Base-by-base conservation (phyloP, 2,329 filamentous ascomycete species). In the Colletotrichum ledebouriae region DNA sequence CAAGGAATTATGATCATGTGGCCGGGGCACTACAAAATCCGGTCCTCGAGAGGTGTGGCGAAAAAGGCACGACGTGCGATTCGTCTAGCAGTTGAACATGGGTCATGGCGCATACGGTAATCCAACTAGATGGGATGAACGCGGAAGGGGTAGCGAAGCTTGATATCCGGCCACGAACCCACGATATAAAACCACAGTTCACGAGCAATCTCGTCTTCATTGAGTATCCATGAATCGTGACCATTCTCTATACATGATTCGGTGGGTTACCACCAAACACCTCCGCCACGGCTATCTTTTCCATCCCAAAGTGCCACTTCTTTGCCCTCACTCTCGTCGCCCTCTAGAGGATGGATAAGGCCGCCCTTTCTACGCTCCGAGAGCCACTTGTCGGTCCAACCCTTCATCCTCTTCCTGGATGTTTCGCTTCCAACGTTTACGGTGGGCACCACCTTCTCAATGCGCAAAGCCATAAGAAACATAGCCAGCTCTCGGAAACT, bases 401-500 rank as follows among this genome's bases (percentile, higher is more conserved):
- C 82, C 79, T 87, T 90, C 89, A 91, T 91, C 69, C 86, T 82
- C 72, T 82, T 83, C 57, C 89, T 78, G 3, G 84, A 82, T 61
- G 80, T 78, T 67, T 89, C 88, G 74, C 85, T 89, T 2, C 88
- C 88, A 1, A 91, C 86, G 65, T 99, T 98, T 3, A 99, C 96
- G 0, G 96, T 99, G 0, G 96, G 96, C 15, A 99, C 91, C 6
- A 99, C 88, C 79, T 91, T 93, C 71, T 95, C 94, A 72, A 99
- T 97, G 64, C 92, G 84, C 77, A 99, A 78, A 20, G 91, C 88
- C 84, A 96, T 96, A 73, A 95, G 88, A 76, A 99, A 99, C 87
- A 98, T 91, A 0, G 94, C 95, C 76, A 99, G 80, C 82, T 99
- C 96, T 46, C 95, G 86, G 76, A 99, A 99, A 70, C 93, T 97